Conservation (phyloP, 306 rosid genomes). For the Medicago lupulina region DNA sequence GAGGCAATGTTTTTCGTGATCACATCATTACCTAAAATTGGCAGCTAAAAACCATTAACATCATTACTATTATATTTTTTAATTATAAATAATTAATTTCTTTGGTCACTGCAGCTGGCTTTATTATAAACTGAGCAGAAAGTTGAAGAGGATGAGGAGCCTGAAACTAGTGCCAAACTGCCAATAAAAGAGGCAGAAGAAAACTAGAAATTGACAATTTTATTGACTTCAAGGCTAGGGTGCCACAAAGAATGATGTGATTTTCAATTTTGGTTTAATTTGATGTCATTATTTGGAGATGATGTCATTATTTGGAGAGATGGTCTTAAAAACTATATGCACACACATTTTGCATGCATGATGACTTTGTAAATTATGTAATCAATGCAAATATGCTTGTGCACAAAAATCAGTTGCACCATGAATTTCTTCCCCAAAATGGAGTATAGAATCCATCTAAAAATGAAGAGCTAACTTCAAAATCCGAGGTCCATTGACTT, state of each 20-base stretch:
- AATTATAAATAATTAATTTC: not conserved
- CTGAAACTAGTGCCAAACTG: conserved; percentile 78
- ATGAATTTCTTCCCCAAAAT: not conserved
- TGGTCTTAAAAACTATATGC: conserved; percentile 23
- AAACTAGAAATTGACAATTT: conserved; percentile 55
- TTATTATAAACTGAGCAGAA: conserved; percentile 89
- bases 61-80: conserved; percentile 16
- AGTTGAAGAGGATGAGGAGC: conserved; percentile 85
- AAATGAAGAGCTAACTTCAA: conserved; percentile 4
- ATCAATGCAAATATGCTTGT: conserved; percentile 8
- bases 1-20: conserved; percentile 64
- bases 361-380: not conserved
- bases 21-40: not conserved
- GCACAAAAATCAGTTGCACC: conserved; percentile 12
- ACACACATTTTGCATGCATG: not conserved
- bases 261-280: conserved; percentile 50
- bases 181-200: conserved; percentile 79
- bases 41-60: conserved; percentile 3
- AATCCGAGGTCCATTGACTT: no score
- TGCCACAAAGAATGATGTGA: conserved; percentile 36
- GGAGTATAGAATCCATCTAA: not conserved
- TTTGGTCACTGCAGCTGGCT: conserved; percentile 69
- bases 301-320: conserved; percentile 27
- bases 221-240: not conserved
- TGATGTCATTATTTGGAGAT: conserved; percentile 37